phyloP scores from a whole-genome alignment of 192 early-diverging fungal species.

The Coemansia sp. region DNA sequence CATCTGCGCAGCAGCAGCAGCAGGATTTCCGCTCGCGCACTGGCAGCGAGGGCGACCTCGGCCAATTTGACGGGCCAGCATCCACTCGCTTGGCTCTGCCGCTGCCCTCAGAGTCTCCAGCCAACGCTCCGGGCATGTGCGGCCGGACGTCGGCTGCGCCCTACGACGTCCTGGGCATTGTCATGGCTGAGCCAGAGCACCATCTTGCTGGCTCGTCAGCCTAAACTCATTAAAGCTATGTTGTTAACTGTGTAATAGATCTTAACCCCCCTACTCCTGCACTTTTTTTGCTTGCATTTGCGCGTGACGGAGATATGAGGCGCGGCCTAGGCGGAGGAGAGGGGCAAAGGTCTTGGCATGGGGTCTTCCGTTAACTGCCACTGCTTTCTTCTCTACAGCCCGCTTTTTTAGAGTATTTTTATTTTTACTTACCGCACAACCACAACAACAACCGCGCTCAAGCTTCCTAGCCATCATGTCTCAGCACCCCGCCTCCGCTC shows the following conservation, averaged over 20 bases:
- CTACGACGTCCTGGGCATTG: conserved; percentile 56
- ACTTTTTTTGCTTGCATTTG: not conserved
- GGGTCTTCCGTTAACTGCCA: not conserved
- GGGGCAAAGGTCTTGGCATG: not conserved
- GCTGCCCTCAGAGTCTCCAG: conserved; percentile 35
- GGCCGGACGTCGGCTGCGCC: conserved; percentile 43
- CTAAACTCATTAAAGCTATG: not conserved
- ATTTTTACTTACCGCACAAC: no score
- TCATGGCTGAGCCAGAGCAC: conserved; percentile 50
- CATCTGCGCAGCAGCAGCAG: conserved; percentile 16
- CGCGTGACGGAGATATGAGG: not conserved
- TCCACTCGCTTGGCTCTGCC: conserved; percentile 53
- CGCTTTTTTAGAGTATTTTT: not conserved
- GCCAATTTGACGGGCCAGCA: conserved; percentile 53
- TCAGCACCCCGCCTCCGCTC: no score
- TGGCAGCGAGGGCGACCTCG: conserved; percentile 50
- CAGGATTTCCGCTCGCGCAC: conserved; percentile 49
- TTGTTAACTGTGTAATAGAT: not conserved
- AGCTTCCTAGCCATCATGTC: no score
- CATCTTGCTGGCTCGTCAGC: conserved; percentile 39
- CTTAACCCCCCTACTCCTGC: not conserved
- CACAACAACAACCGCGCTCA: no score
- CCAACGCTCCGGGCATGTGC: conserved; percentile 34
- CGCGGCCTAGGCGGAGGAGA: no score
- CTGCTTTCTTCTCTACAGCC: not conserved